These are phyloP conservation scores for Thalassiosira sp. DNA, from an alignment of 352 stramenopile genomes.

Conservation along the genomic window DNA sequence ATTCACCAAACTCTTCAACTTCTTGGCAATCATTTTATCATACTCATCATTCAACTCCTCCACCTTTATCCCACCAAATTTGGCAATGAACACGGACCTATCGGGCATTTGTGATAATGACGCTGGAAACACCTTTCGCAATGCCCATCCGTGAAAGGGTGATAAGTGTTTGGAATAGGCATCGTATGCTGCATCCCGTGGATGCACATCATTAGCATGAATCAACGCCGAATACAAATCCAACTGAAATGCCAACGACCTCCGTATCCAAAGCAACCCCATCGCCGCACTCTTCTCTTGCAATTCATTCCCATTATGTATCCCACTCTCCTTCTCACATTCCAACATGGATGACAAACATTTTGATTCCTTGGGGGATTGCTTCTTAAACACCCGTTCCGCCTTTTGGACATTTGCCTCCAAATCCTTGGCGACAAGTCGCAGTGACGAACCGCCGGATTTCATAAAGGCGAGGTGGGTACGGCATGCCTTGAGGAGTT, in stretches of 20 bases:
- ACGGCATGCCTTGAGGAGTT: slow-evolving; percentile 32
- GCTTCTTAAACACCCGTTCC: slow-evolving; percentile 33
- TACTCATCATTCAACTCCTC: slow-evolving; percentile 44
- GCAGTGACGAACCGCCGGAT: slow-evolving; percentile 18
- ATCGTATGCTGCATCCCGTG: slow-evolving; percentile 28
- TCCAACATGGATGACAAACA: slow-evolving; percentile 35
- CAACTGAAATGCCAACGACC: slow-evolving; percentile 44
- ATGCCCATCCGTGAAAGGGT: slow-evolving; percentile 44
- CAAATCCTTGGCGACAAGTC: slow-evolving; percentile 50
- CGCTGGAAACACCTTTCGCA: slow-evolving; percentile 53
- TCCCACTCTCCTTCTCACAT: slow-evolving; percentile 28
- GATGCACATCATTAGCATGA: slow-evolving; percentile 10
- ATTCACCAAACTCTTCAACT: slow-evolving; percentile 40
- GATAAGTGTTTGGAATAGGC: slow-evolving; percentile 36
- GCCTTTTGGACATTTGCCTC: slow-evolving; percentile 53
- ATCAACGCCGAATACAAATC: slow-evolving; percentile 46
- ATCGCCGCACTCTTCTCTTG: slow-evolving; percentile 55
- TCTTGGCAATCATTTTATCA: slow-evolving; percentile 36
- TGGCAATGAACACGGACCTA: slow-evolving; percentile 44
- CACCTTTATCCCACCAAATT: slow-evolving; percentile 41
- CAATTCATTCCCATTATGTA: slow-evolving; percentile 47
- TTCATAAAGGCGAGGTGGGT: slow-evolving; percentile 28
- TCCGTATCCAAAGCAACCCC: slow-evolving; percentile 54
- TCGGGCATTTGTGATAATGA: slow-evolving; percentile 42
- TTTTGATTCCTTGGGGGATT: slow-evolving; percentile 30